Evolutionary conservation across 345 rosid species (phyloP).

Genomic region (Eucalyptus coolabah): DNA sequence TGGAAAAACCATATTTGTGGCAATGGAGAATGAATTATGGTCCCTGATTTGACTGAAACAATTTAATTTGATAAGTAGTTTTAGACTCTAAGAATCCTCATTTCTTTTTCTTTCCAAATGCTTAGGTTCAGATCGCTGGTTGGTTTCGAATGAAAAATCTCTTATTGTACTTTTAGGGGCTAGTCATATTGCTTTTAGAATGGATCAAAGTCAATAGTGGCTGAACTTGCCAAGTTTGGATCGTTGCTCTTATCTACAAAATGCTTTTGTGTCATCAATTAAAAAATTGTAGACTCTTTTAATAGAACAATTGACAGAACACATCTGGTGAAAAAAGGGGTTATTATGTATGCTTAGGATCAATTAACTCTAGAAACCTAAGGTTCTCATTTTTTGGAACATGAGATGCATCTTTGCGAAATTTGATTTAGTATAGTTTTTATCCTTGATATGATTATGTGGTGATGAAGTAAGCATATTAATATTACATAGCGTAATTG

Average conservation of each 20-base stretch:
- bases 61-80: not conserved
- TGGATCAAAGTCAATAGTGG: not conserved
- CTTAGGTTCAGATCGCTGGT: not conserved
- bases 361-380: not conserved
- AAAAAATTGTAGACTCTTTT: not conserved
- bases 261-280: not conserved
- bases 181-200: not conserved
- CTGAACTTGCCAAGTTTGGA: not conserved
- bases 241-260: not conserved
- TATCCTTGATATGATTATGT: not conserved
- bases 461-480: not conserved
- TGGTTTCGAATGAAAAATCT: not conserved
- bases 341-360: not conserved
- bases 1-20: too few species aligned
- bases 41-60: not conserved
- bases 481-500: not conserved
- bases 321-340: not conserved
- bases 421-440: not conserved
- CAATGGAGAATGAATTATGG: not conserved
- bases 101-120: not conserved
- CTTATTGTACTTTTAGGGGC: not conserved
- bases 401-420: not conserved
- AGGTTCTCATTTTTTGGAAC: not conserved
- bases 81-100: not conserved
- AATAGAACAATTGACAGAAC: not conserved